Conservation (phyloP, 805 yeast genomes). For the Ogataea paraovalis region DNA sequence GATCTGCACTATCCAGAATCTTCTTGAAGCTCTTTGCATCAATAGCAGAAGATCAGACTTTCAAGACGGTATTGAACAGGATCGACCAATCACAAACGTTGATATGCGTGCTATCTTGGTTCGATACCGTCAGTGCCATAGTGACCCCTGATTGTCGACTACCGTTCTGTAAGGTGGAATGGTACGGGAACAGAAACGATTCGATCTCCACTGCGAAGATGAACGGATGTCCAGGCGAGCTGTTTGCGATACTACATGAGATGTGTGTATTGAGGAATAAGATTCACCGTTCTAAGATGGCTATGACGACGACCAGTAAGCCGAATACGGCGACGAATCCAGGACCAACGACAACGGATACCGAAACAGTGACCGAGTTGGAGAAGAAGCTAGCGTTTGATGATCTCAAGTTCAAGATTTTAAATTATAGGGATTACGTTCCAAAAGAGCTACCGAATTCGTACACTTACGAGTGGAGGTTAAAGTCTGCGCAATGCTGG, state of each 20-base stretch:
- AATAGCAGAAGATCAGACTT: slow-evolving; percentile 44
- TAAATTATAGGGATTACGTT: slow-evolving; percentile 48
- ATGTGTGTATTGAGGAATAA: slow-evolving; percentile 36
- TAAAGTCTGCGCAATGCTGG: slow-evolving; percentile 58
- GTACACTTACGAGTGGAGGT: slow-evolving; percentile 35
- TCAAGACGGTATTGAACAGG: slow-evolving; percentile 37
- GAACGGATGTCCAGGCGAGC: slow-evolving; percentile 62
- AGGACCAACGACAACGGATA: slow-evolving; percentile 1
- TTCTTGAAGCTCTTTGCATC: slow-evolving; percentile 47
- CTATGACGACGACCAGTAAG: too few species aligned
- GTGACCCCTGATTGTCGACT: slow-evolving; percentile 54
- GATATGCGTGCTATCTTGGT: slow-evolving; percentile 54
- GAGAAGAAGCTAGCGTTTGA: slow-evolving; percentile 15
- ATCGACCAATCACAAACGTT: slow-evolving; percentile 48
- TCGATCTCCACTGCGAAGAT: slow-evolving; percentile 45
- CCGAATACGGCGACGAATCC: too few species aligned
- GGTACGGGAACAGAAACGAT: slow-evolving; percentile 47
- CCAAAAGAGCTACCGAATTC: slow-evolving; percentile 23
- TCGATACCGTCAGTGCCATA: slow-evolving; percentile 53
- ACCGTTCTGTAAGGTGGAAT: slow-evolving; percentile 48
- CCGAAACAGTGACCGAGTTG: background rate
- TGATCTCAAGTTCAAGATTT: slow-evolving; percentile 32
- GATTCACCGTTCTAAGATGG: slow-evolving; percentile 5
- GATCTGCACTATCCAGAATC: slow-evolving; percentile 46
- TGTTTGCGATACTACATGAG: slow-evolving; percentile 42